Evolutionary conservation across 805 yeast genomes (phyloP), one percentile per base, ranked within the genome.

Genomic region (Myxozyma sirexii): DNA sequence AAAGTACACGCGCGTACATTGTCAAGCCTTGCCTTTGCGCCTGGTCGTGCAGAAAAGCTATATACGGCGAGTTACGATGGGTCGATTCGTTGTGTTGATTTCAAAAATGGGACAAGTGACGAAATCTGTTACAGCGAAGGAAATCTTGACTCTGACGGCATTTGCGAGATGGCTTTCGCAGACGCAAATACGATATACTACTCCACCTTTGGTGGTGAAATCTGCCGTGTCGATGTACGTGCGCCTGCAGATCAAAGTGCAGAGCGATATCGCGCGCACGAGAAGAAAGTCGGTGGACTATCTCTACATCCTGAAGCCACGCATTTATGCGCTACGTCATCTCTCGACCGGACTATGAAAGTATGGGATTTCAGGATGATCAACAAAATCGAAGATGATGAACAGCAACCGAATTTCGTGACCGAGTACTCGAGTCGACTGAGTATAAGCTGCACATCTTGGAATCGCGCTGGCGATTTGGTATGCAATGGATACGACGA

Each of bases 401-500:
- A 57, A 15, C 47, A 39, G 23, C 56, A 57, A 43, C 75, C 86
- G 4, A 85, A 85, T 0, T 69, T 77, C 35, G 74, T 80, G 35
- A 92, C 91, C 0, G 77, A 82, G 4, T 93, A 85, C 71, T 73
- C 79, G 29, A 88, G 96, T 4, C 76, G 97, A 59, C 76, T 94
- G 38, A 89, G 97, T 55, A 84, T 94, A 1, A 87, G 96, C 49
- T 84, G 88, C 24, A 88, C 91, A 0, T 96, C 91, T 55, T 93
- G 96, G 89, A 88, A 85, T 69, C 70, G 77, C 13, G 83, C 82
- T 56, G 77, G 80, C 44, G 81, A 84, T 41, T 77, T 93, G 49
- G 97, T 94, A 0, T 88, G 96, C 72, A 93, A 94, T 71, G 97
- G 98, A 0, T 93, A 93, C 69, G 98, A 89, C 70, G 93, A 92